Conservation (phyloP, 1,284 basidiomycete species). For the Melampsora medusae region DNA sequence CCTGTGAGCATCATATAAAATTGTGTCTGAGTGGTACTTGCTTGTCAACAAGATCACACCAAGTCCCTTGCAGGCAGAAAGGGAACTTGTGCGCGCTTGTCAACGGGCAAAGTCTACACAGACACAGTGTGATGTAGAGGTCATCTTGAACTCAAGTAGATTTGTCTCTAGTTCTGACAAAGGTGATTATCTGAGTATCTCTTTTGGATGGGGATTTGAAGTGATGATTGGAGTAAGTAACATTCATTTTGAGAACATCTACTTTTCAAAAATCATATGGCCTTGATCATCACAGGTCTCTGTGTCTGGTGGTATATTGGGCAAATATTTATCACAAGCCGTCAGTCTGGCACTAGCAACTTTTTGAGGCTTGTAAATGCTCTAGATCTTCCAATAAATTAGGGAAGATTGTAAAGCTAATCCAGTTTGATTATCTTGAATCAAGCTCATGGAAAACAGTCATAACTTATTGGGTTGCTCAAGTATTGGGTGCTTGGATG, state of each 20-base stretch:
- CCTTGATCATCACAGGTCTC: neutral
- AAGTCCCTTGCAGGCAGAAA: too few species aligned
- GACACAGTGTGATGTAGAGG: too few species aligned
- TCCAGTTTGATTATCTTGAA: neutral
- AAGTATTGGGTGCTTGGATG: conserved; percentile 3
- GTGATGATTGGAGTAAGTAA: conserved; percentile 34
- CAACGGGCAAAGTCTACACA: too few species aligned
- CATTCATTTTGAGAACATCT: neutral
- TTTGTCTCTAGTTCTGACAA: conserved; percentile 14
- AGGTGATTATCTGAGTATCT: conserved; percentile 25
- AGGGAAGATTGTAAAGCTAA: neutral
- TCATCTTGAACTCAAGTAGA: conserved; percentile 21
- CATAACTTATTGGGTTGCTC: conserved; percentile 6
- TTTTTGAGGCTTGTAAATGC: neutral
- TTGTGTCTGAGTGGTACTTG: too few species aligned
- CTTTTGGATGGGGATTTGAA: conserved; percentile 18
- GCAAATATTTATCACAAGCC: neutral
- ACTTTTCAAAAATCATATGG: neutral
- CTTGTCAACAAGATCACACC: too few species aligned
- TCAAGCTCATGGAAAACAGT: conserved; percentile 5
- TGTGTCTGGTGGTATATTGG: neutral
- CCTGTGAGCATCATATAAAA: too few species aligned
- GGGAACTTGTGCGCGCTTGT: too few species aligned
- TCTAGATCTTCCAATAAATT: neutral
- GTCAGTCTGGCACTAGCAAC: neutral